Conservation (phyloP, 345 rosid genomes). For the Ceriops tagal region DNA sequence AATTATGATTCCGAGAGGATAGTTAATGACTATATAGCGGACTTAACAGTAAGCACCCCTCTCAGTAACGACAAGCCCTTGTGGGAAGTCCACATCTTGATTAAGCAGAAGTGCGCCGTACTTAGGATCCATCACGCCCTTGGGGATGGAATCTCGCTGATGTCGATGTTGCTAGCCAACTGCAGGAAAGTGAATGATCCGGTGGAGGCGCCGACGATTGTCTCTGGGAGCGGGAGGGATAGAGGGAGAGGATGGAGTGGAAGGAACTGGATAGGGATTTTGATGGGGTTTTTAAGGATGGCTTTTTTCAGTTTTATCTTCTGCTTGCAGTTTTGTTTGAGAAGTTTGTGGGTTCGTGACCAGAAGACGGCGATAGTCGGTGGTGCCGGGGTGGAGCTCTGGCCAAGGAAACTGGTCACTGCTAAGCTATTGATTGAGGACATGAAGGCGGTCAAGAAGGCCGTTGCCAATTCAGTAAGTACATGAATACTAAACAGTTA, state of each 20-base stretch:
- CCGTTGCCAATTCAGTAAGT: constrained; percentile 40
- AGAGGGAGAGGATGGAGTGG: neutral
- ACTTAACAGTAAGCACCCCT: constrained; percentile 37
- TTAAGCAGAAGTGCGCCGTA: constrained; percentile 30
- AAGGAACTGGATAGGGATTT: constrained; percentile 5
- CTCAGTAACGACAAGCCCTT: constrained; percentile 43
- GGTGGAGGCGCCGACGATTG: constrained; percentile 26
- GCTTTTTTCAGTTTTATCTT: constrained; percentile 37
- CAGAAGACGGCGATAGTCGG: constrained; percentile 42
- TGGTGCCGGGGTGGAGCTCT: constrained; percentile 61
- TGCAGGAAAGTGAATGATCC: constrained; percentile 41
- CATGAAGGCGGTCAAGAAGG: constrained; percentile 48
- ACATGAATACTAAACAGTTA: neutral
- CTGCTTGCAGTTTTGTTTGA: constrained; percentile 30
- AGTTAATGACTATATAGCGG: constrained; percentile 45
- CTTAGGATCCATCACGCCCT: constrained; percentile 55
- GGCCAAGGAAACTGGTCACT: constrained; percentile 55
- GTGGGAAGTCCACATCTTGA: constrained; percentile 54
- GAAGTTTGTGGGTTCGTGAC: constrained; percentile 36
- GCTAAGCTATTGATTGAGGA: constrained; percentile 49
- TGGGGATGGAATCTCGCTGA: constrained; percentile 57
- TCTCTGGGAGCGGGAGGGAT: constrained; percentile 3
- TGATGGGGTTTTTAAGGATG: constrained; percentile 26
- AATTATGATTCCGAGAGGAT: constrained; percentile 9
- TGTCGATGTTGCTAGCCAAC: constrained; percentile 44